These are phyloP conservation scores for Cyamopsis tetragonoloba DNA, from an alignment of 306 rosid species.

Conservation along the genomic window DNA sequence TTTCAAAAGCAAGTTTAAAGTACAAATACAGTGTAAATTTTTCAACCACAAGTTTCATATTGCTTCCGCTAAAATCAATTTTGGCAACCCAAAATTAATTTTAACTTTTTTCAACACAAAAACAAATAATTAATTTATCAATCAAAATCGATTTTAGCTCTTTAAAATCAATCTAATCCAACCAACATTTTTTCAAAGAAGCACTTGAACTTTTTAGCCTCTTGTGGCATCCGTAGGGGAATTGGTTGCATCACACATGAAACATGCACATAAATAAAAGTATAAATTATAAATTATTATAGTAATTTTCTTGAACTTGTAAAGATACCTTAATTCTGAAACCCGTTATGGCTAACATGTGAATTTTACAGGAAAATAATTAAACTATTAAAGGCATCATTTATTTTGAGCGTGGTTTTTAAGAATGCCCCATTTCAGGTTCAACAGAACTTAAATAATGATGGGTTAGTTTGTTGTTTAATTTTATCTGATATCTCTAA, in stretches of 20 bases:
- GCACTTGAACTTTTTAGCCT: neutral
- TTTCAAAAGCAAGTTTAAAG: too few relatives aligned
- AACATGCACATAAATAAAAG: conserved; percentile 16
- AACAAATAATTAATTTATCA: too few relatives aligned
- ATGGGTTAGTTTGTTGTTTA: neutral
- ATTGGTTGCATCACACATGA: neutral
- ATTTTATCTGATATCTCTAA: neutral
- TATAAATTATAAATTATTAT: conserved; percentile 16
- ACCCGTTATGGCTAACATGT: conserved; percentile 11
- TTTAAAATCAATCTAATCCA: too few relatives aligned
- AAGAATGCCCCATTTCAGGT: conserved; percentile 23
- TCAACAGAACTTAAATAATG: neutral
- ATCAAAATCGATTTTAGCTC: too few relatives aligned
- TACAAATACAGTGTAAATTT: too few relatives aligned
- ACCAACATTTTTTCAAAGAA: too few relatives aligned
- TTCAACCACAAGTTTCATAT: too few relatives aligned
- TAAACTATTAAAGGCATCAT: neutral
- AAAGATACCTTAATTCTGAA: neutral
- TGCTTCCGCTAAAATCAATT: too few relatives aligned
- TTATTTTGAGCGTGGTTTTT: conserved; percentile 25
- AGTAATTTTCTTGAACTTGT: conserved; percentile 9
- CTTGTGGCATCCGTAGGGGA: neutral
- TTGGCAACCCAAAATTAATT: too few relatives aligned
- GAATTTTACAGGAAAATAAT: conserved; percentile 17
- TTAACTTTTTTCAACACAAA: too few relatives aligned